Base-by-base conservation (phyloP, 2,329 filamentous ascomycete species). In the Ophiocordyceps robertsii region DNA sequence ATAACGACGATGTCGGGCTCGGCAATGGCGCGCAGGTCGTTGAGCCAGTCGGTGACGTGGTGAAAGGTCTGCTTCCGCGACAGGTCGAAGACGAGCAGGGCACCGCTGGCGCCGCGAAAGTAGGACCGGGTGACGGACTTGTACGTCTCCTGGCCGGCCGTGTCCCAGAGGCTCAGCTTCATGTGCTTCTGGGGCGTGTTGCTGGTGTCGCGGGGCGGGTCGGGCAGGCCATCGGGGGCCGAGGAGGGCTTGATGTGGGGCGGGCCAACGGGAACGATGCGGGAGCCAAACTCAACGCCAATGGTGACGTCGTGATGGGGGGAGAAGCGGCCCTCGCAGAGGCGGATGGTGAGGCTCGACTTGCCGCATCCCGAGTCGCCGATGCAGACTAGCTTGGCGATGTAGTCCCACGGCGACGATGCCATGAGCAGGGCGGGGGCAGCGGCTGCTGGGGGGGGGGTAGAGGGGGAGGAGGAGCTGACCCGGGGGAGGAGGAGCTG, bases 341-440 rank as follows among this genome's bases (percentile, higher is more conserved):
- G 84, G 49, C 90, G 86, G 60, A 95, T 89, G 44, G 89, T 95
- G 53, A 95, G 77, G 64, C 86, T 78, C 48, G 87, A 94, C 72
- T 98, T 98, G 57, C 92, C 92, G 59, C 87, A 94, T 60, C 89
- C 92, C 38, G 84, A 92, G 69, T 96, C 92, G 62, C 92, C 92
- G 57, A 98, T 88, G 68, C 87, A 94, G 59, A 96, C 90, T 55
- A 98, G 85, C 67, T 98, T 98, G 63, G 90, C 89, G 60, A 96
- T 98, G 70, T 93, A 96, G 69, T 96, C 88, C 90, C 90, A 96
- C 64, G 87, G 82, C 56, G 80, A 75, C 49, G 67, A 62, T 57
- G 73, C 72, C 74, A 79, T 79, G 59, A 53, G 48, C 43, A 36
- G 35, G 38, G 37, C n/a, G 31, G 24, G n/a, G 21, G 16, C 8